phyloP scores from a whole-genome alignment of 768 basidiomycete genomes.

The Lentinula sp. region DNA sequence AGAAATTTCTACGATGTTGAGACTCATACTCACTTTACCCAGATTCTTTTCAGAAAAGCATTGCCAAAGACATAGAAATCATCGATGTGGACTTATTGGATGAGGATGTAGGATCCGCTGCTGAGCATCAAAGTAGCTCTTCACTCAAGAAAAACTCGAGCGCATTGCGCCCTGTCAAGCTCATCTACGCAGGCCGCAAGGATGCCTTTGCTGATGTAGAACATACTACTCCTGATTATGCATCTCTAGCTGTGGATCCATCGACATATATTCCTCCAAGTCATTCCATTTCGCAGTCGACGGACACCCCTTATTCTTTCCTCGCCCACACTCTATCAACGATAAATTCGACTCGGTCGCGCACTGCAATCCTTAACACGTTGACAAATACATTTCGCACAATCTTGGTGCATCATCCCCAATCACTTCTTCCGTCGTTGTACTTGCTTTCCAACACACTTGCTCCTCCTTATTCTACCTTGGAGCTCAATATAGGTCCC shows the following conservation, averaged over 20 bases:
- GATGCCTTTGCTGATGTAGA: not conserved
- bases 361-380: constrained; percentile 61
- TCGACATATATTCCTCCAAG: constrained; percentile 32
- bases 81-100: constrained; percentile 14
- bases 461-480: constrained; percentile 63
- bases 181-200: not conserved
- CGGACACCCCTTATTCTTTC: constrained; percentile 61
- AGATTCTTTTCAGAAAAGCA: not conserved
- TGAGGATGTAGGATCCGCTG: not conserved
- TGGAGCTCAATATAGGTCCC: constrained; percentile 66
- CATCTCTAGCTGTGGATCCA: constrained; percentile 44
- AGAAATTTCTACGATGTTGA: not conserved
- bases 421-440: constrained; percentile 67
- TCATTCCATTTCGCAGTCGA: constrained; percentile 34
- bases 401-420: constrained; percentile 57
- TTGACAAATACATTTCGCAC: constrained; percentile 72
- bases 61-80: constrained; percentile 2
- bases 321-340: constrained; percentile 58
- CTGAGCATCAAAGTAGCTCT: not conserved
- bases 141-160: not conserved
- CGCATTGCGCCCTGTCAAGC: not conserved
- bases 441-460: constrained; percentile 83
- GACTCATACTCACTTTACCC: not conserved
- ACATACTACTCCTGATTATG: constrained; percentile 12
- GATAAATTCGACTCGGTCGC: constrained; percentile 63